Evolutionary conservation across 257 asterid species (phyloP), one percentile per base, ranked within the genome.

Genomic region (Misopates orontium): DNA sequence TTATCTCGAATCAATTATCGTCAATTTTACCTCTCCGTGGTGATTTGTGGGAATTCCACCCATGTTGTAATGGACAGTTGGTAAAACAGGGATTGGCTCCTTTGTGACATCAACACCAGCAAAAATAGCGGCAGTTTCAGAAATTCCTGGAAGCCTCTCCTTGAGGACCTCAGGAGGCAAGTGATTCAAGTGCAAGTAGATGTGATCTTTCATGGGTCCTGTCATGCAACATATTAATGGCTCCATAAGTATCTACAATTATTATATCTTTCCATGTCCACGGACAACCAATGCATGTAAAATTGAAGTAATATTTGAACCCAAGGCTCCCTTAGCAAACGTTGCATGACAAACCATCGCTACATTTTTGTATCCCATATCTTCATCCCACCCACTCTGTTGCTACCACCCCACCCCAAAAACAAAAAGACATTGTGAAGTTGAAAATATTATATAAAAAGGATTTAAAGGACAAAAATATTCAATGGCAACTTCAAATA

Each of bases 21-120:
- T 28, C 53, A 56, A 56, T 41, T 74, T 18, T 79, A 93, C 99
- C 99, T 93, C 95, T 67, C 99, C 99, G 61, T 86, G 87, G 84
- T 93, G 68, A 75, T 93, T 93, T 21, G 97, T 90, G 49, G 99
- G 99, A 74, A 93, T 84, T 71, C 99, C 99, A 58, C 99, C 99
- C 99, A 93, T 93, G 79, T 93, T 93, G 65, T 93, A 93, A 64
- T 93, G 99, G 66, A 93, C 99, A 25, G 97, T 93, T 25, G 99
- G 99, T 68, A 90, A 79, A 68, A 93, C 99, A 62, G 99, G 99
- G 73, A 93, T 90, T 61, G 99, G 97, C 77, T 93, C 97, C 79
- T 87, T 86, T 22, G 99, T 93, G 49, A 93, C 97, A 82, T 93
- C 97, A 66, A 93, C 99, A 68, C 99, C 99, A 61, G 99, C 96